Evolutionary conservation across 2,329 filamentous ascomycete species (phyloP).

Genomic region (Colletotrichum sublineola): DNA sequence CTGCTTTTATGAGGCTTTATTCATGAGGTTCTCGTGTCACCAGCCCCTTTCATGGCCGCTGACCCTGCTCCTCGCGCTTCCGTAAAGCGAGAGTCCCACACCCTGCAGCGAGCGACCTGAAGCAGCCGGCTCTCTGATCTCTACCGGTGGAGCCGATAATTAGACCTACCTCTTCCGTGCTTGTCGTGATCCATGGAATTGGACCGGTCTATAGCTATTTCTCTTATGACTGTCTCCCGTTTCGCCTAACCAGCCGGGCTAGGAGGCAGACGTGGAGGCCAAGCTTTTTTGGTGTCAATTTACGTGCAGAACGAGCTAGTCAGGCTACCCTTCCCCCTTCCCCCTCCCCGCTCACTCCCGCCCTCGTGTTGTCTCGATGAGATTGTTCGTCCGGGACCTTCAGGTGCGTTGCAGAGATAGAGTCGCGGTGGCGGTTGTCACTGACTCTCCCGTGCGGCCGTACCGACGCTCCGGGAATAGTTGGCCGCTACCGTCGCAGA

Average conservation of each 20-base stretch:
- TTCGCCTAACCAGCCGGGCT: background rate
- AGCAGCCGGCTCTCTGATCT: background rate
- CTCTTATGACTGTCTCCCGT: background rate
- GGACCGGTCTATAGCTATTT: background rate
- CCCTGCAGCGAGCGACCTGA: background rate
- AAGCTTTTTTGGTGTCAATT: slow-evolving; percentile 33
- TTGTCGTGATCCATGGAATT: background rate
- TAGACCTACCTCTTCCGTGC: background rate
- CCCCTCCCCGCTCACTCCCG: no score
- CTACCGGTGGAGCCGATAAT: background rate
- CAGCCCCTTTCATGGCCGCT: background rate
- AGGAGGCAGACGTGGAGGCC: slow-evolving; percentile 26
- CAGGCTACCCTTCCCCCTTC: background rate
- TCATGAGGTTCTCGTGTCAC: background rate
- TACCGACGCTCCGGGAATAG: slow-evolving; percentile 27
- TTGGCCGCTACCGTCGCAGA: slow-evolving; percentile 27
- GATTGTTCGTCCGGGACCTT: background rate
- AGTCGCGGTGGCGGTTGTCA: background rate
- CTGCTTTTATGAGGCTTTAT: background rate
- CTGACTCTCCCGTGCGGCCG: slow-evolving; percentile 23
- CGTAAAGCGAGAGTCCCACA: background rate
- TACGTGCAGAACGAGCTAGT: slow-evolving; percentile 3
- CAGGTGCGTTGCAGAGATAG: background rate
- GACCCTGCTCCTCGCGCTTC: background rate
- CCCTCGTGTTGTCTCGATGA: background rate